Evolutionary conservation across 1,284 basidiomycete species (phyloP).

Genomic region (Sphaerobolus stellatus): DNA sequence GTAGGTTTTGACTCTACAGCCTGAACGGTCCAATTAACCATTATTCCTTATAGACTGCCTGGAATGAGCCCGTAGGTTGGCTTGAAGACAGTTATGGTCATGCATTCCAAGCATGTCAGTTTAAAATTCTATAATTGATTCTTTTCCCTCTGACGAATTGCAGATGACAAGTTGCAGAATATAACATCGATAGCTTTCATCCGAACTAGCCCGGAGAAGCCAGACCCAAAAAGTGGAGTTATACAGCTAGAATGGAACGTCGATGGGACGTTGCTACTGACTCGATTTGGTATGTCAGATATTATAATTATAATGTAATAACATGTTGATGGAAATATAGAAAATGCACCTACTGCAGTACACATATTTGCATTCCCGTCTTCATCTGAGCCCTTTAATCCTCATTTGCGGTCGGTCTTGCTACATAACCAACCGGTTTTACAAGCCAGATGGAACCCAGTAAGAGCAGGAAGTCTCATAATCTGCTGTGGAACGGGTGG

Average conservation of each 20-base stretch:
- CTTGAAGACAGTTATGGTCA: slow-evolving; percentile 73
- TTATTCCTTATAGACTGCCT: slow-evolving; percentile 54
- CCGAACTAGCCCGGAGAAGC: slow-evolving; percentile 55
- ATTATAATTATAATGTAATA: slow-evolving; percentile 3
- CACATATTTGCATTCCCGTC: slow-evolving; percentile 66
- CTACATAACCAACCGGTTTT: slow-evolving; percentile 59
- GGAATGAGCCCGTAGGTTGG: slow-evolving; percentile 83
- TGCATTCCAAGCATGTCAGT: slow-evolving; percentile 79
- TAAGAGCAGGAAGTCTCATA: slow-evolving; percentile 63
- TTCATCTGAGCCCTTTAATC: slow-evolving; percentile 50
- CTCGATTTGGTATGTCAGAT: slow-evolving; percentile 56
- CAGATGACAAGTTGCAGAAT: slow-evolving; percentile 66
- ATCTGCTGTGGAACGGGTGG: slow-evolving; percentile 69
- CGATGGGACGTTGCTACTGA: slow-evolving; percentile 67
- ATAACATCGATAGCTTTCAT: slow-evolving; percentile 50
- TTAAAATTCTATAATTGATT: background rate
- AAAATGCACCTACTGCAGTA: slow-evolving; percentile 56
- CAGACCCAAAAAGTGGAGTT: slow-evolving; percentile 61
- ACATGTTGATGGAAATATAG: slow-evolving; percentile 33
- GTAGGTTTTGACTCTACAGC: slow-evolving; percentile 36
- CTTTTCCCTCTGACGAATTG: background rate
- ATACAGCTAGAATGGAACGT: slow-evolving; percentile 77
- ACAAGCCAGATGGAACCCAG: slow-evolving; percentile 75
- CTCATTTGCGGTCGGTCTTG: slow-evolving; percentile 63
- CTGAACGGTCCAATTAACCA: background rate